Percentiles rank a stretch among this genome's conserved stretches.
phyloP scores from a whole-genome alignment of 306 rosid species.

The Oxytropis ochrocephala region DNA sequence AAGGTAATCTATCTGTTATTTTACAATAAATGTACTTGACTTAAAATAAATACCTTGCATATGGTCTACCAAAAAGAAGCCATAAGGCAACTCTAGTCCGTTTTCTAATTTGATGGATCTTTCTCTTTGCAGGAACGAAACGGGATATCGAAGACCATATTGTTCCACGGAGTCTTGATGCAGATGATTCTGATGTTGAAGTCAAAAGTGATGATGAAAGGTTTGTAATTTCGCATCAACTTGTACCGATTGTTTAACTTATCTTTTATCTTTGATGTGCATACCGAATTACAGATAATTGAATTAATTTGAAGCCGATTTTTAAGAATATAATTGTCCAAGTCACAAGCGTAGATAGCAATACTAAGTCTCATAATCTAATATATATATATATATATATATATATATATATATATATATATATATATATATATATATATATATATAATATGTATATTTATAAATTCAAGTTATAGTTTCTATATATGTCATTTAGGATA shows the following conservation, averaged over 20 bases:
- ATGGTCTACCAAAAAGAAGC: neutral
- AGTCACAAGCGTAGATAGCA: neutral
- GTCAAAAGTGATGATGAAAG: conserved; percentile 88
- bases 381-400: too few species aligned
- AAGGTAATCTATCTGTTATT: conserved; percentile 43
- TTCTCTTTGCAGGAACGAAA: conserved; percentile 48
- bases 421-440: too few species aligned
- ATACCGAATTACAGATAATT: neutral
- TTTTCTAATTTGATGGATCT: neutral
- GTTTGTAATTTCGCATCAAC: conserved; percentile 31
- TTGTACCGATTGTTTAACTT: neutral
- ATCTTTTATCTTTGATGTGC: neutral
- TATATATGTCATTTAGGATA: neutral
- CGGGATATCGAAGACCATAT: conserved; percentile 81
- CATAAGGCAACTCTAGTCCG: neutral
- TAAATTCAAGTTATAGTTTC: neutral
- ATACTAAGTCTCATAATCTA: neutral
- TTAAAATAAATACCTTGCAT: neutral
- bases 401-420: too few species aligned
- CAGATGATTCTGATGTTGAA: conserved; percentile 92
- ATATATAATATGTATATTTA: too few species aligned
- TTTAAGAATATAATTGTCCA: neutral
- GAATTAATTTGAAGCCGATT: neutral
- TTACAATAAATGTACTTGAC: neutral
- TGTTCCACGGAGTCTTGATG: conserved; percentile 74